Base-by-base conservation (phyloP, 257 asterid species). In the Anisodus tanguticus region DNA sequence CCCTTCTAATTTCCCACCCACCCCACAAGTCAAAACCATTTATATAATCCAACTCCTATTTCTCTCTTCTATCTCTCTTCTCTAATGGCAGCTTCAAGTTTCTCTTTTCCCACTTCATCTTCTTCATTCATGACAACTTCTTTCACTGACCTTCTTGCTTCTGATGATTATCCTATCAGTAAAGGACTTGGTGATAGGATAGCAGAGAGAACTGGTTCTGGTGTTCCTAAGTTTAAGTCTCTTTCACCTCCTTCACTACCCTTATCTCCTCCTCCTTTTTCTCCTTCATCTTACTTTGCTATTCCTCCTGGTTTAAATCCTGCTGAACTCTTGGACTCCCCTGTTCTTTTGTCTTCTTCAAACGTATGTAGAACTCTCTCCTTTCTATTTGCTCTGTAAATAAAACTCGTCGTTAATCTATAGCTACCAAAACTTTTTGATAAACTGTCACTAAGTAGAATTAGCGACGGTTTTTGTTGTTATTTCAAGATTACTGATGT, bases 231-330 rank as follows among this genome's bases (percentile, higher is more conserved):
- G 84, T 95, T 95, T 86, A 94, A 94, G 84, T 90, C 99, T 11
- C 79, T 91, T 19, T 93, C 97, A 8, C 98, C 98, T 60, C 98
- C 97, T 51, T 92, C 99, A 54, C 93, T 94, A 6, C 97, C 98
- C 8, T 82, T 91, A 55, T 90, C 94, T 7, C 90, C 95, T 15
- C 92, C 97, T 5, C 82, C 91, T 35, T 82, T 90, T 82, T 93
- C 98, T 4, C 97, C 97, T 64, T 93, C 98, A 6, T 93, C 98
- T 64, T 92, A 89, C 91, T 95, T 95, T 67, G 87, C 97, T 59
- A 88, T 95, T 35, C 98, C 98, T 9, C 97, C 90, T 10, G 98
- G 99, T 8, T 83, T 95, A 82, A 94, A 93, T 91, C 95, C 98
- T 0, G 83, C 97, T 17, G 97, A 90, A 80, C 93, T 95, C 39